Base-by-base conservation (phyloP, 352 stramenopile genomes). In the Globisporangium nodosum region DNA sequence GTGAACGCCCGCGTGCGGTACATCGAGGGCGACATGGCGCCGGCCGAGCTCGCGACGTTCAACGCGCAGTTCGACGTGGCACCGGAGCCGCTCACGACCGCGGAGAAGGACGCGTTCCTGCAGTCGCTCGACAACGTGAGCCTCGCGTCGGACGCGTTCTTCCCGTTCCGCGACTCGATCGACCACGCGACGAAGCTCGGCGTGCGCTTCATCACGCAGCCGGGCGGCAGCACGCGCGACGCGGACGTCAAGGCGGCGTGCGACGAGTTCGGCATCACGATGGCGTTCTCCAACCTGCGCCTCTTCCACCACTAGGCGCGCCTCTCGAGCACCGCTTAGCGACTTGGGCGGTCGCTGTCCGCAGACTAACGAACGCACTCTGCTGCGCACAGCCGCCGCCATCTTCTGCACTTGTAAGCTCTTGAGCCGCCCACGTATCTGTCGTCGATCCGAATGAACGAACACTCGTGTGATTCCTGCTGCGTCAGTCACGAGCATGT, bases 1-100 rank as follows among this genome's bases (percentile, higher is more conserved):
- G 97, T 99, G 63, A 99, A 99, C 82, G 97, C 97, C 6, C 91
- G 97, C 57, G 97, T 99, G 61, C 85, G 97, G 33, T 99, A 99
- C 84, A 99, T 99, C 70, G 97, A 99, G 73, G 97, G 97, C 50
- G 97, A 99, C 77, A 98, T 99, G 81, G 89, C 85, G 4, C 80
- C 82, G 18, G 94, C 97, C 58, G 97, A 99, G 81, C 83, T 97
- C 20, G 71, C 78, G 49, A 80, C 90, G 35, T 99, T 98, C 88
- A 87, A 98, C 73, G 83, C 81, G 27, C 81, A 98, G 43, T 99
- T 99, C 67, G 90, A 97, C 16, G 76, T 75, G 24, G 75, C 94
- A 43, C 96, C 97, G 7, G 94, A 97, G 70, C 86, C 94, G 48
- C 78, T 99, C 9, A 99, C 96, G 30, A 65, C 81, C 27, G 81